These are phyloP conservation scores for Didymellaceae sp. DNA, from an alignment of 2,329 filamentous ascomycete genomes.

Conservation along the genomic window DNA sequence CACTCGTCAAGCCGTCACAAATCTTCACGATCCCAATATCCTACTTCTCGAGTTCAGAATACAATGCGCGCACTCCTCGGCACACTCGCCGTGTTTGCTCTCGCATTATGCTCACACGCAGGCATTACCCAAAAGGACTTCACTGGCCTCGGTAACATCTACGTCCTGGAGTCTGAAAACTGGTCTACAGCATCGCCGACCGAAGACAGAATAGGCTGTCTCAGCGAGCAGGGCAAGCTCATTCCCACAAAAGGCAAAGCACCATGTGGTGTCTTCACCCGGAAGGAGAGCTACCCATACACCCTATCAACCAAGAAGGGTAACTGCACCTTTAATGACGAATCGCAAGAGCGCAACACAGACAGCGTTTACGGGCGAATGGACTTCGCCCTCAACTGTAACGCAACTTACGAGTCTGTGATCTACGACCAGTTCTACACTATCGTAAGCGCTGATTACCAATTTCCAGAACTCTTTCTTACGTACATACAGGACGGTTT, in stretches of 20 bases:
- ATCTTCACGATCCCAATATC: neutral
- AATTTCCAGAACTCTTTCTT: neutral
- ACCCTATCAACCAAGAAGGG: conserved; percentile 35
- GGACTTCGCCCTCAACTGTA: conserved; percentile 40
- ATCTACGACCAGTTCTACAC: conserved; percentile 43
- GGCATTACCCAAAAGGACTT: conserved; percentile 36
- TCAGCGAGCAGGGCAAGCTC: conserved; percentile 34
- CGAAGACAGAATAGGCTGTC: conserved; percentile 36
- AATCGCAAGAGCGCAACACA: conserved; percentile 34
- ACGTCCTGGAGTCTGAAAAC: conserved; percentile 38
- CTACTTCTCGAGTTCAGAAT: neutral
- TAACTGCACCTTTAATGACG: conserved; percentile 44
- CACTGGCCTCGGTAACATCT: conserved; percentile 39
- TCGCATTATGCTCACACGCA: conserved; percentile 22
- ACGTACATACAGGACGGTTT: conserved; percentile 32
- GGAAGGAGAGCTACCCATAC: conserved; percentile 32
- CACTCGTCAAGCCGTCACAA: neutral
- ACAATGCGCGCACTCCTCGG: conserved; percentile 20
- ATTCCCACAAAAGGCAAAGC: conserved; percentile 14
- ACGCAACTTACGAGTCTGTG: conserved; percentile 16
- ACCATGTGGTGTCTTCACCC: conserved; percentile 36
- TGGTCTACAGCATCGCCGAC: conserved; percentile 32
- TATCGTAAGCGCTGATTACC: conserved; percentile 24
- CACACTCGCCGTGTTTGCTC: conserved; percentile 12
- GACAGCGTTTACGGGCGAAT: conserved; percentile 37